Conservation (phyloP, 2,329 filamentous ascomycete genomes). For the Botrytis pseudocinerea region DNA sequence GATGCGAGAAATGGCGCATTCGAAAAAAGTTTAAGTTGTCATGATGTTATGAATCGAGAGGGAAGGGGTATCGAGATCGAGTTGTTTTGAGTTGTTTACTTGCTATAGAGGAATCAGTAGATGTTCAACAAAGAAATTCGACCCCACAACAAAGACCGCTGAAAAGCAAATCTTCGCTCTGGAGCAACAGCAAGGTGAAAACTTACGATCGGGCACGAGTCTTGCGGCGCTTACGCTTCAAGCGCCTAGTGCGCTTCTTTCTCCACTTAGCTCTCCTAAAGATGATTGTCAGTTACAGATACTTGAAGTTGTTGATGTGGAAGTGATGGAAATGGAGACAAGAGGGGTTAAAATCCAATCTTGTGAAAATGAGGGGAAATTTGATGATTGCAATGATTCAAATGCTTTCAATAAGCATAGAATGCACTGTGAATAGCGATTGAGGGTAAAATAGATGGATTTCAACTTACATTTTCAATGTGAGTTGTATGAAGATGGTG, state of each 20-base stretch:
- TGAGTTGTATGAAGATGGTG: not conserved
- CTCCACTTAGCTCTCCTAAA: slow-evolving; percentile 94
- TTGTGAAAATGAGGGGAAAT: not conserved
- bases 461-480: slow-evolving; percentile 16
- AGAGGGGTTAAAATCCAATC: not conserved
- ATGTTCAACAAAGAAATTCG: not conserved
- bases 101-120: slow-evolving; percentile 40
- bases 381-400: not conserved
- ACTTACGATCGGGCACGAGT: slow-evolving; percentile 95
- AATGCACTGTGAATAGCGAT: not conserved
- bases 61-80: slow-evolving; percentile 45
- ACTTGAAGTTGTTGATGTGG: slow-evolving; percentile 14
- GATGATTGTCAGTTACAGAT: not conserved
- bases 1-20: slow-evolving; percentile 42
- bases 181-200: slow-evolving; percentile 3
- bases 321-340: not conserved
- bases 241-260: slow-evolving; percentile 99
- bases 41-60: slow-evolving; percentile 40
- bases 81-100: slow-evolving; percentile 47
- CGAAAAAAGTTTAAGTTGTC: slow-evolving; percentile 41
- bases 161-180: not conserved
- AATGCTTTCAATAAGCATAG: not conserved
- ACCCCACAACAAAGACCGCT: slow-evolving; percentile 10
- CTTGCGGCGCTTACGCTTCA: slow-evolving; percentile 99
- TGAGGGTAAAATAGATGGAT: not conserved